Conservation (phyloP, 1,284 basidiomycete genomes). For the Ustilago sp. region DNA sequence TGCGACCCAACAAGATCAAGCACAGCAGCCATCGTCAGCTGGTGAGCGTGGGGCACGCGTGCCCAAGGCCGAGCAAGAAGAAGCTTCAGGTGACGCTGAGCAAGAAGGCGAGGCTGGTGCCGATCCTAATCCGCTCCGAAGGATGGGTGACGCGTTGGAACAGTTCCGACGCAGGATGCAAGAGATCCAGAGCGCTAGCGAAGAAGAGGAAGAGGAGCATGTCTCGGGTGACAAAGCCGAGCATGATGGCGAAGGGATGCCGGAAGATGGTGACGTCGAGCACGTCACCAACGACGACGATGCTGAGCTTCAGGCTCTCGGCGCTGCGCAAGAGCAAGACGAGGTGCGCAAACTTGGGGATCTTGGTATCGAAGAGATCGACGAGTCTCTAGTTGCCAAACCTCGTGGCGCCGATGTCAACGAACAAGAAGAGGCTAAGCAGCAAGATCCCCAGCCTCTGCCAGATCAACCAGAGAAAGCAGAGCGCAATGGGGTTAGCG, state of each 20-base stretch:
- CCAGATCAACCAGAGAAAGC: constrained; percentile 65
- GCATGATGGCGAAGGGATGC: constrained; percentile 72
- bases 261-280: constrained; percentile 75
- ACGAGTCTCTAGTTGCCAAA: constrained; percentile 65
- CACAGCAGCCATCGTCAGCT: constrained; percentile 43
- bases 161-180: constrained; percentile 87
- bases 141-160: constrained; percentile 85
- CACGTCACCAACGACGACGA: constrained; percentile 80
- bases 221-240: constrained; percentile 65
- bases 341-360: constrained; percentile 77
- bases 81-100: constrained; percentile 29
- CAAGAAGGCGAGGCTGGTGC: constrained; percentile 53
- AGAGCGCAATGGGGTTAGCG: constrained; percentile 60
- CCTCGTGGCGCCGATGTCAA: constrained; percentile 59
- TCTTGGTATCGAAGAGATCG: constrained; percentile 58
- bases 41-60: constrained; percentile 28
- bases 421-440: constrained; percentile 30
- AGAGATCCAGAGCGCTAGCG: constrained; percentile 78
- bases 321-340: constrained; percentile 77
- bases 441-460: constrained; percentile 38
- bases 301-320: constrained; percentile 88
- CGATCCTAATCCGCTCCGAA: constrained; percentile 78
- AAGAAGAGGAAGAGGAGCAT: constrained; percentile 69
- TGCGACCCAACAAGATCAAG: constrained; percentile 67
- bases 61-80: constrained; percentile 26